Conservation (phyloP, 305 asterid species). For the Fraxinus albicans region DNA sequence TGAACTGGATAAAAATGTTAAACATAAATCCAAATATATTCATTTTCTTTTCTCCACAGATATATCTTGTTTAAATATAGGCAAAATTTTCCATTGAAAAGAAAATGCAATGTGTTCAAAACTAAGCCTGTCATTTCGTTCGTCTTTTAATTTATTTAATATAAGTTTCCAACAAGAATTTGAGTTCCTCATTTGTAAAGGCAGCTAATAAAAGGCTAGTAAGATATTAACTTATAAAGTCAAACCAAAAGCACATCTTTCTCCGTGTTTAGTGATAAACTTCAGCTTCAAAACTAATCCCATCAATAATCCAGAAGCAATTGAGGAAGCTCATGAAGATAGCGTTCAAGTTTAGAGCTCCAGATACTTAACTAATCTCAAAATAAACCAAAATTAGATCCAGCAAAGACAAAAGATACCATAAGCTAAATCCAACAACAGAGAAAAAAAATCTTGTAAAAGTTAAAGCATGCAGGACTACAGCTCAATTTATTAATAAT, state of each 20-base stretch:
- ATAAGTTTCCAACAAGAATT: neutral
- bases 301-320: slow-evolving; percentile 10
- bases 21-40: neutral
- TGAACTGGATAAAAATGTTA: neutral
- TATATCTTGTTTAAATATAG: neutral
- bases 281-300: neutral
- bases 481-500: neutral
- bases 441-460: neutral
- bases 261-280: neutral
- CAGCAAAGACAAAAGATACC: neutral
- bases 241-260: neutral
- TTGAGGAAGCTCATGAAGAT: neutral
- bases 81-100: neutral
- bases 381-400: neutral
- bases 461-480: neutral
- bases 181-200: neutral
- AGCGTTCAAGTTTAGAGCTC: neutral
- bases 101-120: neutral
- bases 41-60: neutral
- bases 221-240: neutral
- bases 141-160: neutral
- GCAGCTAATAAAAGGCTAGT: neutral
- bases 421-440: neutral
- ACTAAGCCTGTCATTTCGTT: neutral
- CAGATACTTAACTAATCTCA: neutral